Conservation (phyloP, 495 filamentous ascomycete genomes). For the Recurvomyces mirabilis region DNA sequence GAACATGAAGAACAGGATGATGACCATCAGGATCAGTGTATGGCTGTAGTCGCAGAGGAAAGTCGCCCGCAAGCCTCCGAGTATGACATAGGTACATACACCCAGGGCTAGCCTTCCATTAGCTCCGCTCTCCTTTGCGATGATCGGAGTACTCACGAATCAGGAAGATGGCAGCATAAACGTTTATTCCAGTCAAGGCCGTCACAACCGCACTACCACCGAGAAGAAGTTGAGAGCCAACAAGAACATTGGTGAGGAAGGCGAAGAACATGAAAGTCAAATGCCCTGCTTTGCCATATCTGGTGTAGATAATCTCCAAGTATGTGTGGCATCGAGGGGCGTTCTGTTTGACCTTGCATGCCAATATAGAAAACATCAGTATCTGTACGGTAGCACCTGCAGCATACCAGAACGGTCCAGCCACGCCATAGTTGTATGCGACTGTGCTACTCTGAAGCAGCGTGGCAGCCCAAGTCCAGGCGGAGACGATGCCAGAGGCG, state of each 20-base stretch:
- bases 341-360: slow-evolving; percentile 24
- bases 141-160: slow-evolving; percentile 4
- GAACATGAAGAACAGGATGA: slow-evolving; percentile 25
- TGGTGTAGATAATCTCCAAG: slow-evolving; percentile 23
- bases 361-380: slow-evolving; percentile 25
- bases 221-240: slow-evolving; percentile 23
- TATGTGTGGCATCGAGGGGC: slow-evolving; percentile 25
- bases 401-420: slow-evolving; percentile 19
- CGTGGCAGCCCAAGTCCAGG: slow-evolving; percentile 63
- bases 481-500: slow-evolving; percentile 79
- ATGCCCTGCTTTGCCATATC: slow-evolving; percentile 24
- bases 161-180: slow-evolving; percentile 26
- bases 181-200: slow-evolving; percentile 24
- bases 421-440: slow-evolving; percentile 15
- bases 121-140: background rate
- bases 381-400: slow-evolving; percentile 30
- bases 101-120: slow-evolving; percentile 13
- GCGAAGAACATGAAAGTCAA: slow-evolving; percentile 25
- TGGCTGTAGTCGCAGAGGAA: slow-evolving; percentile 28
- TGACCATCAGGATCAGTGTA: slow-evolving; percentile 24
- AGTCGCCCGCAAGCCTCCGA: slow-evolving; percentile 25
- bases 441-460: slow-evolving; percentile 23
- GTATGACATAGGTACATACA: slow-evolving; percentile 25
- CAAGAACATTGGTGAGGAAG: slow-evolving; percentile 23
- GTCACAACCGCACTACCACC: slow-evolving; percentile 27